Evolutionary conservation across 257 asterid species (phyloP).

Genomic region (Nyctanthes arbortristis): DNA sequence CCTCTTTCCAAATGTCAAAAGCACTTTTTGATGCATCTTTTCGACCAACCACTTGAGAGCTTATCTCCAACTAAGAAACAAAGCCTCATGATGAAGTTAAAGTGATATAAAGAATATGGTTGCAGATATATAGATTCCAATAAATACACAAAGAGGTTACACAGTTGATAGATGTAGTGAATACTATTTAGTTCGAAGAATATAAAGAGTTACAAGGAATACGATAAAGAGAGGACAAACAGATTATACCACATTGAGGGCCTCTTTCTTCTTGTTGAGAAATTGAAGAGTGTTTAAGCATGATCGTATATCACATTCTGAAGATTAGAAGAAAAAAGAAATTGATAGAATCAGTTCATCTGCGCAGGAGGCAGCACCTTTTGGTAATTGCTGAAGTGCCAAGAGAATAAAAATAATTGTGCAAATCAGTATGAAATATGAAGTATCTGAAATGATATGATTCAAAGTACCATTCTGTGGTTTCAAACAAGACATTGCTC

Average conservation of each 20-base stretch:
- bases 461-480: background rate
- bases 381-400: background rate
- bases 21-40: slow-evolving; percentile 86
- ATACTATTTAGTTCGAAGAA: slow-evolving; percentile 4
- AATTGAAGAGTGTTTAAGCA: slow-evolving; percentile 97
- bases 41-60: slow-evolving; percentile 93
- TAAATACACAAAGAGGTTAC: slow-evolving; percentile 12
- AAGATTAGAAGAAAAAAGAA: slow-evolving; percentile 23
- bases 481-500: background rate
- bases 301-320: slow-evolving; percentile 93
- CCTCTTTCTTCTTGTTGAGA: slow-evolving; percentile 83
- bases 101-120: background rate
- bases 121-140: background rate
- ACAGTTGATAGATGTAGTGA: background rate
- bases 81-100: slow-evolving; percentile 19
- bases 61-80: slow-evolving; percentile 66
- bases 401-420: background rate
- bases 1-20: slow-evolving; percentile 97
- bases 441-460: slow-evolving; percentile 7
- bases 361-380: background rate
- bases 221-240: slow-evolving; percentile 13
- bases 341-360: slow-evolving; percentile 1
- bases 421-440: background rate
- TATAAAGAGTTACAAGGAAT: slow-evolving; percentile 6
- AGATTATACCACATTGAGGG: slow-evolving; percentile 70